Conservation (phyloP, 495 filamentous ascomycete species). For the Trichocladium uniseriatum region DNA sequence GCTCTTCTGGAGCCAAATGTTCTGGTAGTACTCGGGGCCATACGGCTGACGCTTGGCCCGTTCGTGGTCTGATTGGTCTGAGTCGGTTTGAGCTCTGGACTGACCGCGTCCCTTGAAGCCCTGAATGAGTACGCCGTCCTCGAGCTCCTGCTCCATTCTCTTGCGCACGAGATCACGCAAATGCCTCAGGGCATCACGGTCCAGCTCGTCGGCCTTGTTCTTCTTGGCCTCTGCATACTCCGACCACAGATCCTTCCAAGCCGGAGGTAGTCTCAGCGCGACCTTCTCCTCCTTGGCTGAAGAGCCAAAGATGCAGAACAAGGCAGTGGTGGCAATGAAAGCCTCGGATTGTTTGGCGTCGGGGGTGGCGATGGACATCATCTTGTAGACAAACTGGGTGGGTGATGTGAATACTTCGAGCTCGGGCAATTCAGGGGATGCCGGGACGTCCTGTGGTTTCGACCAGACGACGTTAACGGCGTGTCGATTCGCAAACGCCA, state of each 20-base stretch:
- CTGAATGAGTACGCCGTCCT: constrained; percentile 66
- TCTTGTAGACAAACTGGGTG: constrained; percentile 49
- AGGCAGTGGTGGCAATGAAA: constrained; percentile 69
- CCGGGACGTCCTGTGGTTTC: constrained; percentile 55
- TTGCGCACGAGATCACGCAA: constrained; percentile 52
- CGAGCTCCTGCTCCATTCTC: constrained; percentile 47
- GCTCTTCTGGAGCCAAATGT: constrained; percentile 62
- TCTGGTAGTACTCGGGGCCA: constrained; percentile 41
- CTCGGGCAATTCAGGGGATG: constrained; percentile 27
- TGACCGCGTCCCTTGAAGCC: constrained; percentile 58
- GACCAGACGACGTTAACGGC: constrained; percentile 71
- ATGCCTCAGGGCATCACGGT: constrained; percentile 54
- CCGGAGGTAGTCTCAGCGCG: constrained; percentile 62
- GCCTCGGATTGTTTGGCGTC: constrained; percentile 73
- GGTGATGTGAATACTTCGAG: constrained; percentile 37
- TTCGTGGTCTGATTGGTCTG: constrained; percentile 34
- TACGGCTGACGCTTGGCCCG: constrained; percentile 25
- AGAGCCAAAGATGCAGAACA: constrained; percentile 69
- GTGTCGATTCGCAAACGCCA: constrained; percentile 63
- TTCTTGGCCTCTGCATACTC: constrained; percentile 66
- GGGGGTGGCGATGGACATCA: constrained; percentile 66
- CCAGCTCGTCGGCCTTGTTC: constrained; percentile 54
- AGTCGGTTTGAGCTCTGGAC: constrained; percentile 38
- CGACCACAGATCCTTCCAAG: constrained; percentile 79
- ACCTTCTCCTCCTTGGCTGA: constrained; percentile 79